Conservation (phyloP, 164 flowering plant species). For the Umbellularia californica region DNA sequence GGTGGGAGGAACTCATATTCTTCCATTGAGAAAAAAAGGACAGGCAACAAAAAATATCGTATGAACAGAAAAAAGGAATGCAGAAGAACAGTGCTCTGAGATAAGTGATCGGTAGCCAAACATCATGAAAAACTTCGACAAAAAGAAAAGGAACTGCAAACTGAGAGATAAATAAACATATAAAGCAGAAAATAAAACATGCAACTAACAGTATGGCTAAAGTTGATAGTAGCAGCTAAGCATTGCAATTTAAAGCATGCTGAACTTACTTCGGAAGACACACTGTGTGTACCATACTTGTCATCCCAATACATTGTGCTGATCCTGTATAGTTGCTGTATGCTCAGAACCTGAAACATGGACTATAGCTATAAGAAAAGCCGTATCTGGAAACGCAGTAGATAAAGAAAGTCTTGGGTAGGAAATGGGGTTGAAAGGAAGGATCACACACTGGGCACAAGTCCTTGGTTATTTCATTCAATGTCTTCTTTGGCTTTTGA, state of each 20-base stretch:
- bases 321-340: conserved; percentile 89
- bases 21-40: not conserved
- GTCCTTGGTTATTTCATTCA: conserved; percentile 83
- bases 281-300: conserved; percentile 97
- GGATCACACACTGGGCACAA: conserved; percentile 76
- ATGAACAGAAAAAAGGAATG: too few relatives aligned
- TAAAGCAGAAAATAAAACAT: too few relatives aligned
- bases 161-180: too few relatives aligned
- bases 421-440: not conserved
- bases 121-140: too few relatives aligned
- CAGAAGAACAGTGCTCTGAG: too few relatives aligned
- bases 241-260: not conserved
- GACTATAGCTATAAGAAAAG: conserved; percentile 4
- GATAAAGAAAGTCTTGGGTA: not conserved
- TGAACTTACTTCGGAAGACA: conserved; percentile 79
- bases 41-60: not conserved
- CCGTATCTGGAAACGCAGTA: not conserved
- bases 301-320: conserved; percentile 99
- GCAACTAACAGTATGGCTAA: not conserved
- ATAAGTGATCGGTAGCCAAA: too few relatives aligned
- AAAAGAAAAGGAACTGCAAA: too few relatives aligned
- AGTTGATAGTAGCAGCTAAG: not conserved
- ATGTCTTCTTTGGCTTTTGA: conserved; percentile 90
- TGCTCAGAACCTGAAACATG: conserved; percentile 76
- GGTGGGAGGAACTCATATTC: not conserved